These are phyloP conservation scores for Closterium sp. DNA, from an alignment of 139 green algal genomes.

Conservation along the genomic window DNA sequence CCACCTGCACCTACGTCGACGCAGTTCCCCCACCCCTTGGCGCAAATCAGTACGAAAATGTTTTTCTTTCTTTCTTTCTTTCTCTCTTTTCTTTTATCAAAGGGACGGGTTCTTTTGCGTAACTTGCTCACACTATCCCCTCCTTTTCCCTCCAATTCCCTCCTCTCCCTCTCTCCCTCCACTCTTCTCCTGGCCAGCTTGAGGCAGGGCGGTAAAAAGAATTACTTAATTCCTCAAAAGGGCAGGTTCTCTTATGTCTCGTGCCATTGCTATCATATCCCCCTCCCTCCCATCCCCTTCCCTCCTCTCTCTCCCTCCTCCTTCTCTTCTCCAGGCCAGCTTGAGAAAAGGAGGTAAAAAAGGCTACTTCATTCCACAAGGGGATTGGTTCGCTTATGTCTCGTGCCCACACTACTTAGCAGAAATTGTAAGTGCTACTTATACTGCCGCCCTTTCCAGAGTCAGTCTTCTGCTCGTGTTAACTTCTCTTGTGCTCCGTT, in stretches of 20 bases:
- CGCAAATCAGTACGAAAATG: too few relatives aligned
- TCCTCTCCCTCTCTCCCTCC: background rate
- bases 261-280: background rate
- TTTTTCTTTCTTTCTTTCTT: background rate
- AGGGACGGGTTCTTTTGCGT: too few relatives aligned
- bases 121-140: background rate
- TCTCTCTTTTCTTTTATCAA: too few relatives aligned
- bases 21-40: too few relatives aligned
- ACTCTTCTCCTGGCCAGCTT: background rate
- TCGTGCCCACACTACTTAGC: constrained; percentile 10
- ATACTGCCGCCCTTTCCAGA: too few relatives aligned
- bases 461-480: too few relatives aligned
- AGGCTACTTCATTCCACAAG: background rate
- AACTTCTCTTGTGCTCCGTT: too few relatives aligned
- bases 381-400: background rate
- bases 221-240: too few relatives aligned
- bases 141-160: background rate
- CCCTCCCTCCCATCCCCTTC: background rate
- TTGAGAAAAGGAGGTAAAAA: background rate
- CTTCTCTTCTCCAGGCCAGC: background rate
- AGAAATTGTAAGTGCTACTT: background rate
- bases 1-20: too few relatives aligned
- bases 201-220: background rate
- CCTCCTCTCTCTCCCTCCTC: constrained; percentile 13
- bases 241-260: background rate